Base-by-base conservation (phyloP, 2,329 filamentous ascomycete species). In the Botrytis elliptica region DNA sequence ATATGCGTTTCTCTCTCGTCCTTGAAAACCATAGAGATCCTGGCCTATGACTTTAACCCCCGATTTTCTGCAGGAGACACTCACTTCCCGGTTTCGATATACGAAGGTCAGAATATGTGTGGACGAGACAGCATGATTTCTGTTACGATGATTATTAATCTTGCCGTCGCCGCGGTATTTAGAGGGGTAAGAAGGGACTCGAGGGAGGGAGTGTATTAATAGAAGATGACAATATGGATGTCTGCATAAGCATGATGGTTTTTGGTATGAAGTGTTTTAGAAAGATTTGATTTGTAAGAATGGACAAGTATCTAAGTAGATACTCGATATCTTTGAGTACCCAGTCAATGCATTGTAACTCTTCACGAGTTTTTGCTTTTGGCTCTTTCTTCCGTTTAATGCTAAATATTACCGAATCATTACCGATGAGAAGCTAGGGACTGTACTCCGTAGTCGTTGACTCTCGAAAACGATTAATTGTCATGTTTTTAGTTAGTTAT, bases 401-500 rank as follows among this genome's bases (percentile, higher is more conserved):
- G 33, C 33, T 33, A 52, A n/a, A 52, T 52, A 12, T 52, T 52
- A n/a, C 25, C 10, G 10, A 52, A 25, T 14, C 49, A 52, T n/a
- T 52, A n/a, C 49, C 25, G 49, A 52, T 52, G 49, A 33, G 33
- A 33, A 33, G 33, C 33, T 33, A 33, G 33, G 33, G 33, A 33
- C 33, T 33, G 2, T 29, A 33, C 33, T 33, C 33, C 33, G 2
- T 33, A 33, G 33, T 33, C 20, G 12, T 16, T n/a, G 49, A 52
- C 25, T 52, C 25, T n/a, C 42, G 12, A 52, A 52, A 52, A n/a
- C 4, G 12, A 16, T 25, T 52, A 3, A 1, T n/a, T n/a, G 5
- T 12, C 14, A 12, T 1, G 12, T 14, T n/a, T 52, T n/a, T 0
- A 14, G 3, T 3, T 3, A 55, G 6, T n/a, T 55, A n/a, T 12